A percentile compares a stretch with the other conserved stretches of the same genome.
phyloP scores from a whole-genome alignment of 331 rosid genomes.

The Malus hybrid region DNA sequence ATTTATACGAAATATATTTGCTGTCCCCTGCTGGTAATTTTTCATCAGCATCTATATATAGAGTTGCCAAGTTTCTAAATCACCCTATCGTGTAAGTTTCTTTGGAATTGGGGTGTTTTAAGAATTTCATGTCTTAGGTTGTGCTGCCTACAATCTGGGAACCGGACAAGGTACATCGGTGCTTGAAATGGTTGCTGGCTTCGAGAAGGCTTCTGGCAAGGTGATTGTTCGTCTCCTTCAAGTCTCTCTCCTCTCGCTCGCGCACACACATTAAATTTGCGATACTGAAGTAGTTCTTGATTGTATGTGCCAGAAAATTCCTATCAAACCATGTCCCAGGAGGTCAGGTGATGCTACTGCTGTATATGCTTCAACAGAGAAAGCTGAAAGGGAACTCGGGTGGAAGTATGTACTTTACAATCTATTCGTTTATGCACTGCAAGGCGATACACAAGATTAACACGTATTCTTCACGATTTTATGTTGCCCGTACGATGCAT shows the following conservation, averaged over 20 bases:
- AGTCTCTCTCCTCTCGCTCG: background rate
- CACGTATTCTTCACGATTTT: background rate
- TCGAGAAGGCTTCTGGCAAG: slow-evolving; percentile 87
- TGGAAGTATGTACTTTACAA: slow-evolving; percentile 59
- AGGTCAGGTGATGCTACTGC: slow-evolving; percentile 89
- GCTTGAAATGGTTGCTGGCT: slow-evolving; percentile 87
- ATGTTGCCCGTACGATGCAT: no score
- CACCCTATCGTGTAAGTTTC: background rate
- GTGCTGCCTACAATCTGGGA: slow-evolving; percentile 83
- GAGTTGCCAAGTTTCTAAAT: background rate
- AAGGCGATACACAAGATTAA: background rate
- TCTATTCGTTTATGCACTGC: background rate
- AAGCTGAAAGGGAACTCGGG: slow-evolving; percentile 74
- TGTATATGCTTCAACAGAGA: slow-evolving; percentile 88
- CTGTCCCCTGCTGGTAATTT: background rate
- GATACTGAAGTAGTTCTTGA: slow-evolving; percentile 1
- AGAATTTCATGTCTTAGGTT: slow-evolving; percentile 47
- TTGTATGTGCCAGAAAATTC: slow-evolving; percentile 58
- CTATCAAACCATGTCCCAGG: slow-evolving; percentile 61
- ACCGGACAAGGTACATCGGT: slow-evolving; percentile 91
- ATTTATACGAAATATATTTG: no score
- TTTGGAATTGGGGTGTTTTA: background rate
- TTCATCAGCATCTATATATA: background rate
- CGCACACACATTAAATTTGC: background rate
- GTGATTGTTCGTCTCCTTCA: slow-evolving; percentile 19